These are phyloP conservation scores for Setaria italica DNA, from an alignment of 202 grass and related monocot species.

Conservation along the genomic window DNA sequence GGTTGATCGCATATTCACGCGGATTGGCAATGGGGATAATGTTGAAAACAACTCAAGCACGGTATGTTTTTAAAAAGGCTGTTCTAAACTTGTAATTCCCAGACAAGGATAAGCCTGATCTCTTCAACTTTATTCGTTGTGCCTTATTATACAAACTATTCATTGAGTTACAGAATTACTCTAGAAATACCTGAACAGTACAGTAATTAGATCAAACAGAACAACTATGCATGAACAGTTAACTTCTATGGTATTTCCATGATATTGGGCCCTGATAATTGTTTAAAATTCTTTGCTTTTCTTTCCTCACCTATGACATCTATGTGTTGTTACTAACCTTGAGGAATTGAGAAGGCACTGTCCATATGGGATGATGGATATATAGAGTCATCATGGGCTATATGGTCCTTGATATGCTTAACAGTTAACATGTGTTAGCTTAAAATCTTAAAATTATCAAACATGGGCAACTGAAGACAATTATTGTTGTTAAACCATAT, in stretches of 20 bases:
- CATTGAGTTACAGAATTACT: constrained; percentile 1
- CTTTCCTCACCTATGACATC: constrained; percentile 10
- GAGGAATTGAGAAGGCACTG: background rate
- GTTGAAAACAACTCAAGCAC: constrained; percentile 96
- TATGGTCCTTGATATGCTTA: background rate
- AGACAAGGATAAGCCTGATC: background rate
- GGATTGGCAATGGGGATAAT: constrained; percentile 80
- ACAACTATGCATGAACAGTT: constrained; percentile 1
- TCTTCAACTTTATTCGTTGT: constrained; percentile 11
- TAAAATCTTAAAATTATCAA: constrained; percentile 12
- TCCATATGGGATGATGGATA: background rate
- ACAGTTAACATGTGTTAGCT: background rate
- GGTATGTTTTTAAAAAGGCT: constrained; percentile 53
- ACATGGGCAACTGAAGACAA: background rate
- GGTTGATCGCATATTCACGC: constrained; percentile 89
- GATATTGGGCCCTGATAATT: background rate
- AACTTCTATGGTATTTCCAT: background rate
- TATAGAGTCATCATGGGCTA: background rate
- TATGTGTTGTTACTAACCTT: background rate
- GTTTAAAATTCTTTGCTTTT: background rate
- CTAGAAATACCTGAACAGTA: constrained; percentile 9
- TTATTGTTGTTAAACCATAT: constrained; percentile 9
- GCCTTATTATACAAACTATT: constrained; percentile 22
- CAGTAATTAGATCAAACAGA: background rate
- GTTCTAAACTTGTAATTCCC: background rate